phyloP scores from a whole-genome alignment of 1,284 basidiomycete species.

The Cryptococcus sp. region DNA sequence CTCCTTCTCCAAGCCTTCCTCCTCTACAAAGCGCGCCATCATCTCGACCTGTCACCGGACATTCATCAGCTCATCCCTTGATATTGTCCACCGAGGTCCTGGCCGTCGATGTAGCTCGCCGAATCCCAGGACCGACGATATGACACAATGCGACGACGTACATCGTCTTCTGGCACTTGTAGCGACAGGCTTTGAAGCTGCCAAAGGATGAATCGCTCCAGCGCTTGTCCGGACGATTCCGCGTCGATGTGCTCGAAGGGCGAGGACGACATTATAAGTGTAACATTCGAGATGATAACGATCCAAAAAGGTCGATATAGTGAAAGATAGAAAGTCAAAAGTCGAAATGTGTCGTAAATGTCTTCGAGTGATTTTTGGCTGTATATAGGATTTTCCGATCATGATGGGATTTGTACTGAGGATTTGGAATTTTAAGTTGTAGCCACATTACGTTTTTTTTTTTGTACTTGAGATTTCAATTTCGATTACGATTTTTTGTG shows the following conservation, averaged over 20 bases:
- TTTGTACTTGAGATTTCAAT: too few relatives aligned
- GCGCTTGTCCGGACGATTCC: slow-evolving; percentile 38
- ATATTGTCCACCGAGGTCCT: neutral
- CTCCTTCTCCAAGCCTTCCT: slow-evolving; percentile 50
- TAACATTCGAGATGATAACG: neutral
- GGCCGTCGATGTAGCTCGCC: neutral
- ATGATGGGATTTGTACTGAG: too few relatives aligned
- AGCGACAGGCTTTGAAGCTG: slow-evolving; percentile 39
- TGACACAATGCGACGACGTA: slow-evolving; percentile 15
- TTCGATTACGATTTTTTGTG: too few relatives aligned
- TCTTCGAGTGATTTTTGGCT: too few relatives aligned
- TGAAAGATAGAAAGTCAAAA: too few relatives aligned
- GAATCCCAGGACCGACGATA: neutral
- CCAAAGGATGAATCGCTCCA: slow-evolving; percentile 43
- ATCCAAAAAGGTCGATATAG: too few relatives aligned
- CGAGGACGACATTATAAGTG: neutral
- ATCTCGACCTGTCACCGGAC: slow-evolving; percentile 42
- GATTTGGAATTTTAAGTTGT: too few relatives aligned
- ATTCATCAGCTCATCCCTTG: neutral
- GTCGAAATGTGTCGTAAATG: too few relatives aligned
- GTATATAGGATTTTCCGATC: too few relatives aligned
- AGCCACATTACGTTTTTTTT: too few relatives aligned
- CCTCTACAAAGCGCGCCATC: slow-evolving; percentile 52
- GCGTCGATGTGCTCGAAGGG: slow-evolving; percentile 9
- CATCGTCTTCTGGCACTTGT: slow-evolving; percentile 44